A percentile compares a stretch with the other conserved stretches of the same genome.
Evolutionary conservation across 2,329 filamentous ascomycete genomes (phyloP).

Genomic region (Meredithiella fracta): DNA sequence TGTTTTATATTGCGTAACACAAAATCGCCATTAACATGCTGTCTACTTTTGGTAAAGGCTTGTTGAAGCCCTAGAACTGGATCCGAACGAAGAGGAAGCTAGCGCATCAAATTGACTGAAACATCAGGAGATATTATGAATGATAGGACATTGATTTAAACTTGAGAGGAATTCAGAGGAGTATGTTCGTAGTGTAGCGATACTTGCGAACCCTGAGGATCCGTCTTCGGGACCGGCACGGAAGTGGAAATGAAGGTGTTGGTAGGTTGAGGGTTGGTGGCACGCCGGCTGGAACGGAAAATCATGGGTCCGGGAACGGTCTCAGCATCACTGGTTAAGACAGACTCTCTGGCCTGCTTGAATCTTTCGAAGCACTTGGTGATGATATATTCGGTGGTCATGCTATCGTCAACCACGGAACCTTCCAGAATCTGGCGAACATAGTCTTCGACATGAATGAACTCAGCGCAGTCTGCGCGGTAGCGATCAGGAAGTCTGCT

Average conservation of each 20-base stretch:
- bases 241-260: neutral
- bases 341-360: constrained; percentile 29
- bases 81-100: too few relatives aligned
- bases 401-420: constrained; percentile 26
- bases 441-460: constrained; percentile 32
- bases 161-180: too few relatives aligned
- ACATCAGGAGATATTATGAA: too few relatives aligned
- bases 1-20: too few relatives aligned
- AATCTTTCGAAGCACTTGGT: constrained; percentile 31
- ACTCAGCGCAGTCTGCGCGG: constrained; percentile 32
- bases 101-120: too few relatives aligned
- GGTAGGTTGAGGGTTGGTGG: neutral
- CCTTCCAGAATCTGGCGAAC: constrained; percentile 34
- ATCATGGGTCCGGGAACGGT: neutral
- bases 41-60: too few relatives aligned
- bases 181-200: too few relatives aligned
- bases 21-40: too few relatives aligned
- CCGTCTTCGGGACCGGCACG: neutral
- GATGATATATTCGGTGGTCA: constrained; percentile 30
- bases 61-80: too few relatives aligned
- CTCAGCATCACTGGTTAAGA: constrained; percentile 31
- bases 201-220: too few relatives aligned
- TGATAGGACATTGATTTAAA: too few relatives aligned
- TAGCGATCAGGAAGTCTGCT: constrained; percentile 37
- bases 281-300: neutral